Base-by-base conservation (phyloP, 352 stramenopile genomes). In the Phytopythium cucurbitacearum region DNA sequence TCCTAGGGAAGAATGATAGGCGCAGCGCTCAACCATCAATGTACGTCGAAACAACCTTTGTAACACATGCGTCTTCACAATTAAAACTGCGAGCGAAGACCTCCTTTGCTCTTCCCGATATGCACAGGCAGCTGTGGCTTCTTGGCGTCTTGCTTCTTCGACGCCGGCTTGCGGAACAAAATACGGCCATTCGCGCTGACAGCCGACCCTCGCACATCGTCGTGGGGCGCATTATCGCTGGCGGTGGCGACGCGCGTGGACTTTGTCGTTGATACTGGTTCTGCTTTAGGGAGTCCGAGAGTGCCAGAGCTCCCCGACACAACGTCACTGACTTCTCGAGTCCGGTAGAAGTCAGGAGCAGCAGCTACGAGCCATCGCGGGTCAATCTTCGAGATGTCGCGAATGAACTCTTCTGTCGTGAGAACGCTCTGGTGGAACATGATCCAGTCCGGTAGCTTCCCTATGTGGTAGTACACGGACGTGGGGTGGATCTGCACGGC, bases 401-500 rank as follows among this genome's bases (percentile, higher is more conserved):
- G 78, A 28, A 95, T 81, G 54, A 91, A 97, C 68, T 99, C 96
- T 54, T 99, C 97, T 0, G 87, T 97, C 1, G 97, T 99, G 44
- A 98, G 88, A 28, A 99, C 96, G 41, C 98, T 96, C 69, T 99
- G 95, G 62, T 99, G 96, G 70, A 99, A 99, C 35, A 98, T 77
- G 13, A 99, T 91, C 82, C 98, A 99, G 64, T 99, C 97, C 3
- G 97, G 97, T 36, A 94, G 75, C 9, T 66, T 80, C 2, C 80
- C 76, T 59, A 87, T 69, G 59, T 85, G 68, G 53, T 87, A 89
- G 43, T 85, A 88, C 21, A 89, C 71, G 1, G 72, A 91, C 37
- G 80, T 90, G 40, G 83, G 83, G 57, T 91, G 83, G 39, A 93
- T 69, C 52, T 91, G 74, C 32, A 91, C 78, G 3, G 72, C 56